These are phyloP conservation scores for Eucalyptus guilfoylei DNA, from an alignment of 345 rosid genomes.

Conservation along the genomic window DNA sequence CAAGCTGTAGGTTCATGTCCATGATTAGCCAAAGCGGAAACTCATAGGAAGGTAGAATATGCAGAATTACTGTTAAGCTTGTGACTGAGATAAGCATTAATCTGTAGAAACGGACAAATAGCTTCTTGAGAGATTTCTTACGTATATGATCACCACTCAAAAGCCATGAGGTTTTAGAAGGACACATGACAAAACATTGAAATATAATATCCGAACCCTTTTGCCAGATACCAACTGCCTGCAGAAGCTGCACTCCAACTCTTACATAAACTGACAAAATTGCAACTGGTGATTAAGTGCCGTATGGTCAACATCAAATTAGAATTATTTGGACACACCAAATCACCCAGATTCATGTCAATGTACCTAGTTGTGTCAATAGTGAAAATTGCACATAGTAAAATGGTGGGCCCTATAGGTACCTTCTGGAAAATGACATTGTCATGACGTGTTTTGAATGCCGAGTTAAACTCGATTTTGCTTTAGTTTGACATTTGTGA, in stretches of 20 bases:
- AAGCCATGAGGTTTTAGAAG: neutral
- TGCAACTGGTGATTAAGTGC: neutral
- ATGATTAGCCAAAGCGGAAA: neutral
- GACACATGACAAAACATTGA: neutral
- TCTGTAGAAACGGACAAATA: neutral
- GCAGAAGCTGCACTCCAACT: neutral
- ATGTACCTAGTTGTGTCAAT: neutral
- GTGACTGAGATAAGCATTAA: neutral
- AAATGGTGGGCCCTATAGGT: neutral
- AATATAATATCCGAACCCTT: neutral
- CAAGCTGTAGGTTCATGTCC: slow-evolving; percentile 41
- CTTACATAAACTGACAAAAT: too few relatives aligned
- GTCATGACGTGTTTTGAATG: neutral
- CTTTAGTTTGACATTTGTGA: neutral
- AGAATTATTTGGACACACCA: neutral
- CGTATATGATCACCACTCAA: neutral
- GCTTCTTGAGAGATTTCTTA: neutral
- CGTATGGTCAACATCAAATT: neutral
- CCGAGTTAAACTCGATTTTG: neutral
- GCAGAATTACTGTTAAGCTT: neutral
- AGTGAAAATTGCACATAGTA: neutral
- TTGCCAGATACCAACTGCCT: neutral
- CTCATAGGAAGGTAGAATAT: neutral
- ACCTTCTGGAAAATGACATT: neutral
- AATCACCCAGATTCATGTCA: neutral